Percentiles rank a stretch among this genome's conserved stretches.
These are phyloP conservation scores for Acer yangbiense DNA, from an alignment of 345 rosid genomes.

Conservation along the genomic window DNA sequence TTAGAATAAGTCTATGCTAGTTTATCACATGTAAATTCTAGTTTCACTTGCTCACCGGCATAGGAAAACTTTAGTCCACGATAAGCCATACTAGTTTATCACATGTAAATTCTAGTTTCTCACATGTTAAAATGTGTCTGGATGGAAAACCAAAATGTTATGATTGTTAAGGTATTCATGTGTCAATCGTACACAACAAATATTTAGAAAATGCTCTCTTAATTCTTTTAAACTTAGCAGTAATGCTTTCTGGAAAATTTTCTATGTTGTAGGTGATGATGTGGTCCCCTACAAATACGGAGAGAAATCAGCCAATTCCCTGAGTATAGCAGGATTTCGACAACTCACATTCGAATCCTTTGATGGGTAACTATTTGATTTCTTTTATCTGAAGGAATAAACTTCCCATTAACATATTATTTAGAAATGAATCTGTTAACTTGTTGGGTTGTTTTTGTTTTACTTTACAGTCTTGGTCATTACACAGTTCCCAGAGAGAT, in stretches of 20 bases:
- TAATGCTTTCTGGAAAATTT: not conserved
- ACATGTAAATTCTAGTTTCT: too few relatives aligned
- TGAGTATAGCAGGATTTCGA: slow-evolving; percentile 68
- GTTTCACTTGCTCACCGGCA: not conserved
- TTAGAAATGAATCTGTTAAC: not conserved
- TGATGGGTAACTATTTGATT: slow-evolving; percentile 55
- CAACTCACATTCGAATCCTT: slow-evolving; percentile 64
- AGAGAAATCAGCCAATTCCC: slow-evolving; percentile 71
- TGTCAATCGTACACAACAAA: too few relatives aligned
- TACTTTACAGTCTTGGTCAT: slow-evolving; percentile 78
- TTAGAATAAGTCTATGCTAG: not conserved
- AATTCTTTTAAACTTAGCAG: not conserved
- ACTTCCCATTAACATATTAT: not conserved
- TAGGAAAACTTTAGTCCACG: not conserved
- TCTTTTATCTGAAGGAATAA: not conserved
- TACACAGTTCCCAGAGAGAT: slow-evolving; percentile 89
- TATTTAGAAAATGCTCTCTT: too few relatives aligned
- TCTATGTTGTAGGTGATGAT: slow-evolving; percentile 52
- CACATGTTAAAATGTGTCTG: too few relatives aligned
- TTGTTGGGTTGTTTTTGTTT: slow-evolving; percentile 19
- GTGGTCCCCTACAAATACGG: slow-evolving; percentile 74
- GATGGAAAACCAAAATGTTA: too few relatives aligned
- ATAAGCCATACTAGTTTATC: not conserved
- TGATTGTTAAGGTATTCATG: too few relatives aligned
- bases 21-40: too few relatives aligned